Evolutionary conservation across 805 yeast genomes (phyloP).

Genomic region (Komagataella phaffii): DNA sequence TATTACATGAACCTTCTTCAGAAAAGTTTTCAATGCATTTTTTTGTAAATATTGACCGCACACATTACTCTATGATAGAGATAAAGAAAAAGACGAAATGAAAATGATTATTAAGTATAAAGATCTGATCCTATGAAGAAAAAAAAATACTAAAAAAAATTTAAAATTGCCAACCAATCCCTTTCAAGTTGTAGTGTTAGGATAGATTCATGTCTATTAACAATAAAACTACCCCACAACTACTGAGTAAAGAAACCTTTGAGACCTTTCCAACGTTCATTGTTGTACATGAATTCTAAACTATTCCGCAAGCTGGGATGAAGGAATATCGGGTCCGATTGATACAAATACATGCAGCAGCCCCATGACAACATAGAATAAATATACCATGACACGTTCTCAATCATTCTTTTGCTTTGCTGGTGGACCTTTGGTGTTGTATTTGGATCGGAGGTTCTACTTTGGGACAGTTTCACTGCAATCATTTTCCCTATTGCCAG

Average conservation of each 20-base stretch:
- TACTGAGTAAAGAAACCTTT: slow-evolving; percentile 1
- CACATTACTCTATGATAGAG: background rate
- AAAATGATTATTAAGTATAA: background rate
- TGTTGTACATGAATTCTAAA: slow-evolving; percentile 50
- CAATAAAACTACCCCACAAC: background rate
- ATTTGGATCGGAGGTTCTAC: slow-evolving; percentile 5
- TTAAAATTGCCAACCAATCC: background rate
- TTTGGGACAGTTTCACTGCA: slow-evolving; percentile 12
- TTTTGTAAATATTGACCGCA: background rate
- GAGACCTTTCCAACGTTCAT: slow-evolving; percentile 2
- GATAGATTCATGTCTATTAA: background rate
- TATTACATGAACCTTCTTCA: background rate
- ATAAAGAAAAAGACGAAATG: background rate
- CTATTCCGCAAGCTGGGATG: slow-evolving; percentile 55
- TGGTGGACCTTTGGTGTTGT: background rate
- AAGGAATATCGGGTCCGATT: slow-evolving; percentile 44
- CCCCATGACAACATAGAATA: slow-evolving; percentile 65
- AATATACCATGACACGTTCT: slow-evolving; percentile 34
- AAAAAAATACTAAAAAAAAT: background rate
- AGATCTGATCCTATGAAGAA: background rate
- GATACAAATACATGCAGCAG: slow-evolving; percentile 55
- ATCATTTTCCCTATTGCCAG: slow-evolving; percentile 46
- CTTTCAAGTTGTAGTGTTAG: background rate
- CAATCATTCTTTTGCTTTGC: slow-evolving; percentile 8
- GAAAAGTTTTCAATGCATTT: background rate